Evolutionary conservation across 257 asterid genomes (phyloP).

Genomic region (Nicotiana tomentosiformis): DNA sequence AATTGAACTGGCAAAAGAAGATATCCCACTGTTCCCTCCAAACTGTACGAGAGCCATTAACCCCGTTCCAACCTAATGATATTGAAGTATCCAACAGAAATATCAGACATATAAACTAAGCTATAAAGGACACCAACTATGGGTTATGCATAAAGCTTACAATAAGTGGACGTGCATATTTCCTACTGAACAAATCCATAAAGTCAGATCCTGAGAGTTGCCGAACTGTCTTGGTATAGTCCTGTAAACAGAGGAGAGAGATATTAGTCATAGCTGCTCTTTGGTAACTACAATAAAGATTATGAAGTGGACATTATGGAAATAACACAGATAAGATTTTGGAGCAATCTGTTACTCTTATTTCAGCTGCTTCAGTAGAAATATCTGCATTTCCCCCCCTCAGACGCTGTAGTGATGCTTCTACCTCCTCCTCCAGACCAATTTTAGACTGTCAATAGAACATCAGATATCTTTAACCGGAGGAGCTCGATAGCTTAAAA

Average conservation of each 20-base stretch:
- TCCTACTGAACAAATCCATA: conserved; percentile 19
- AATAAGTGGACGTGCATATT: conserved; percentile 28
- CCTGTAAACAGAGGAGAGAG: conserved; percentile 14
- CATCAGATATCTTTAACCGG: background rate
- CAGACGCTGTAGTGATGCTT: conserved; percentile 18
- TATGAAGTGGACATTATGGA: background rate
- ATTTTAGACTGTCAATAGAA: conserved; percentile 19
- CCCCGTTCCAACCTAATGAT: conserved; percentile 24
- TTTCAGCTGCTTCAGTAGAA: conserved; percentile 30
- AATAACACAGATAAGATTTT: background rate
- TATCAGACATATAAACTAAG: background rate
- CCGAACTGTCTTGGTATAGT: conserved; percentile 13
- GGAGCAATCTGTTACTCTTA: conserved; percentile 13
- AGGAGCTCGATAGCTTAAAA: background rate
- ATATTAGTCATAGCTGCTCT: background rate
- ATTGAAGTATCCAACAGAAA: background rate
- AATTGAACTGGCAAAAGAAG: conserved; percentile 29
- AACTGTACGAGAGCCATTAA: conserved; percentile 29
- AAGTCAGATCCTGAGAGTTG: conserved; percentile 18
- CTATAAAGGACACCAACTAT: background rate
- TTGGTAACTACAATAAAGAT: background rate
- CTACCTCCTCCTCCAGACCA: conserved; percentile 21
- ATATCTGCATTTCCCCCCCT: conserved; percentile 27
- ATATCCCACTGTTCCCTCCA: conserved; percentile 27
- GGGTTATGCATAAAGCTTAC: conserved; percentile 15